Base-by-base conservation (phyloP, 257 asterid species). In the Capsicum rhomboideum region DNA sequence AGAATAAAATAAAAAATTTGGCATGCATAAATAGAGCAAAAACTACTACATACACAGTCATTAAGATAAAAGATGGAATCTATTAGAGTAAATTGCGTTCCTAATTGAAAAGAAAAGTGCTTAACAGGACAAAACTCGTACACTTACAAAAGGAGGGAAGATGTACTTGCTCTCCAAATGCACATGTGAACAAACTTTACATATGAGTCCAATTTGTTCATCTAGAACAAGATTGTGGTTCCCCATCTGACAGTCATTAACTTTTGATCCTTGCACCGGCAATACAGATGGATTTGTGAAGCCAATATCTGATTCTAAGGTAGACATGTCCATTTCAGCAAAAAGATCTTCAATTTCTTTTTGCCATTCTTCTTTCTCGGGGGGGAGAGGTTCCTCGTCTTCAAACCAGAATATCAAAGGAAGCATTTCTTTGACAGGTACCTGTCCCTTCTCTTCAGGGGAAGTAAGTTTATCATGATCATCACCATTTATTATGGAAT, bases 61-160 rank as follows among this genome's bases (percentile, higher is more conserved):
- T 17, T 54, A 79, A 20, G 8, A 79, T 79, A 79, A 11, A 79
- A 29, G 11, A 54, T 21, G 40, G 69, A 28, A 63, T 63, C 40
- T 26, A 9, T 26, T 26, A 12, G 44, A 63, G 13, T 63, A 63
- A 61, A 23, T 5, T 61, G 18, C 23, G 34, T 61, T 59, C 37
- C 23, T 7, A 23, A 26, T 67, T 58, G 72, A 44, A 63, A 81
- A 12, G 37, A 31, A 10, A 11, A 4, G 42, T 26, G 78, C 49
- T 10, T 23, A 42, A 63, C 46, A 81, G 84, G 77, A 46, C 18
- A 8, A 31, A 29, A 42, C 18, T 64, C 52, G 9, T 61, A 40
- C 28, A 85, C 96, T 87, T 90, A 95, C 99, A 31, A 95, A 87
- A 53, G 87, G 79, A 6, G 99, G 98, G 17, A 92, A 85, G 75